Conservation (phyloP, 2,329 filamentous ascomycete genomes). For the Chrysoporthe cubensis region DNA sequence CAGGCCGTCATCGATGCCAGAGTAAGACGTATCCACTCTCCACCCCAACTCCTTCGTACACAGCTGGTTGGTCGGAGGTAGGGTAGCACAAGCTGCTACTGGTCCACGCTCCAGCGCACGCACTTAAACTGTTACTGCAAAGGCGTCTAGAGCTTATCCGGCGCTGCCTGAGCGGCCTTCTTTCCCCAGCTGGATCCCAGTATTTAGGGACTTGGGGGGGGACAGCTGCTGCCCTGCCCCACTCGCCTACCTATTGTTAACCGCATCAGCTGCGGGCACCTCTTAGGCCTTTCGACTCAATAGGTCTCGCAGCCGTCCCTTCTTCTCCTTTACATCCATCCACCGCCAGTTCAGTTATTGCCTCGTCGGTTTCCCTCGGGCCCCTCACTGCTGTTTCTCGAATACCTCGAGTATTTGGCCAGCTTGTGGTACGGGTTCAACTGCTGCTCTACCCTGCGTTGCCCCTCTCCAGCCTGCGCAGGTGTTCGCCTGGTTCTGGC, state of each 20-base stretch:
- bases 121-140: not conserved
- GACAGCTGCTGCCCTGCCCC: not conserved
- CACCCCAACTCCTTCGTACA: too few species aligned
- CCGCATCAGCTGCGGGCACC: not conserved
- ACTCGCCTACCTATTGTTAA: not conserved
- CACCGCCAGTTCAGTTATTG: not conserved
- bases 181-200: not conserved
- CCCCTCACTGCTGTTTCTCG: not conserved
- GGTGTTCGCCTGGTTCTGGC: not conserved
- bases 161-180: slow-evolving; percentile 3
- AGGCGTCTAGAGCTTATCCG: not conserved
- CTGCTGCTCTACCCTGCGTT: slow-evolving; percentile 5
- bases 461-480: slow-evolving; percentile 11
- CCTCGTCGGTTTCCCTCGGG: not conserved
- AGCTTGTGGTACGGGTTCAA: not conserved
- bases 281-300: not conserved
- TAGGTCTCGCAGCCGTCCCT: not conserved
- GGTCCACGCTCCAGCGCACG: not conserved
- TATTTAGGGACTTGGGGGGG: not conserved
- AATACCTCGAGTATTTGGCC: not conserved
- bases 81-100: not conserved
- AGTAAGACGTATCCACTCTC: not conserved
- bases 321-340: not conserved
- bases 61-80: not conserved
- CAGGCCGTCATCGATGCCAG: not conserved